Base-by-base conservation (phyloP, 768 basidiomycete species). In the Trametes punicea region DNA sequence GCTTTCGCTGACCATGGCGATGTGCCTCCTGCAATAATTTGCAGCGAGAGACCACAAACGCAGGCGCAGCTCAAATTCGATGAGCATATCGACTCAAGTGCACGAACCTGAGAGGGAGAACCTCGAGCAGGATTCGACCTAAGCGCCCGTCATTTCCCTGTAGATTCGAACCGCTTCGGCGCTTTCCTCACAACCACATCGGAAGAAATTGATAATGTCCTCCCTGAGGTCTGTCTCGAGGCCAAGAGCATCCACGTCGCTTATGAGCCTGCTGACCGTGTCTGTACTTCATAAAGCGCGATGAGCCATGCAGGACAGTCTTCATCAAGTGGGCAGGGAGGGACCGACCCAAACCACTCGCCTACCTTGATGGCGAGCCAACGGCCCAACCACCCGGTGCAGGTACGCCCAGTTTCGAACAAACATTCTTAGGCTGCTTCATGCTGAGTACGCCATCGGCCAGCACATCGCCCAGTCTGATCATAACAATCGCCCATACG, bases 81-180 rank as follows among this genome's bases (percentile, higher is more conserved):
- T n/a, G n/a, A n/a, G n/a, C n/a, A n/a, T n/a, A 31, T 31, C 8
- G 13, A 31, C 13, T 8, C 31, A 31, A 8, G 31, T 13, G 15
- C n/a, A 9, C 15, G 34, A 36, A 15, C 34, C 6, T 8, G 34
- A 8, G 34, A 36, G 8, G 13, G 2, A 31, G 13, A n/a, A n/a
- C n/a, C n/a, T n/a, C n/a, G n/a, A n/a, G 6, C 31, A 13, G 31
- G 13, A 20, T 41, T 10, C 42, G 39, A 41, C 6, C 25, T 26
- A 18, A 56, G 39, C 42, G 47, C 40, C 55, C 30, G 30, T 13
- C 15, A n/a, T 9, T 10, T 33, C 23, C 3, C n/a, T 36, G 34
- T 20, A 44, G 58, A 30, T 51, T 55, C 58, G 58, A 60, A 60
- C 58, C 58, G 58, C 53, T 60, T 60, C 58, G 58, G 58, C 58